These are phyloP conservation scores for Helichrysum umbraculigerum DNA, from an alignment of 129 eudicot genomes.

Conservation along the genomic window DNA sequence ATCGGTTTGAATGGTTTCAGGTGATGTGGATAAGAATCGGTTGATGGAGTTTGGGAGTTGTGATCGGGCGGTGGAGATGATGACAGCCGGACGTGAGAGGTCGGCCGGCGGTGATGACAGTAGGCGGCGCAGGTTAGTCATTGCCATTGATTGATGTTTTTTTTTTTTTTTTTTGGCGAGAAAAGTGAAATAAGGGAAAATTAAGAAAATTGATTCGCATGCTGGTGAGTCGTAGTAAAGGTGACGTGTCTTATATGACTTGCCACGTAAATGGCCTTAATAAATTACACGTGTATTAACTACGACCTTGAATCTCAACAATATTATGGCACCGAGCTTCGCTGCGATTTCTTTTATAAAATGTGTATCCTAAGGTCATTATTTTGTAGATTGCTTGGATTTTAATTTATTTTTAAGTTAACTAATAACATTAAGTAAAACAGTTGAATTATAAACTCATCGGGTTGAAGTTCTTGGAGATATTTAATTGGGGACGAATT, in stretches of 20 bases:
- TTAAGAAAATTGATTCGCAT: background rate
- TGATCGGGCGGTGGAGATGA: conserved; percentile 31
- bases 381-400: too few species aligned
- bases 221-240: background rate
- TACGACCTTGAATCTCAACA: too few species aligned
- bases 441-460: too few species aligned
- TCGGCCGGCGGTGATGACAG: conserved; percentile 39
- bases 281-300: background rate
- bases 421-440: too few species aligned
- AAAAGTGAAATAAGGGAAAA: background rate
- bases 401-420: too few species aligned
- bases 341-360: too few species aligned
- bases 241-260: conserved; percentile 18
- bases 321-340: too few species aligned
- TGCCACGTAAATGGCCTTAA: background rate
- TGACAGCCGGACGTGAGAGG: conserved; percentile 14
- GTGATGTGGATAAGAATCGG: conserved; percentile 49
- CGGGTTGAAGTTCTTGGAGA: too few species aligned
- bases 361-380: too few species aligned
- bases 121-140: conserved; percentile 50
- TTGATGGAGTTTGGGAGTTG: conserved; percentile 30
- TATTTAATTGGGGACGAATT: too few species aligned
- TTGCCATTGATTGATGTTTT: conserved; percentile 48
- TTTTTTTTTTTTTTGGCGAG: background rate
- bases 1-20: conserved; percentile 33